Conservation (phyloP, 2,329 filamentous ascomycete genomes). For the Diaporthe vaccinii region DNA sequence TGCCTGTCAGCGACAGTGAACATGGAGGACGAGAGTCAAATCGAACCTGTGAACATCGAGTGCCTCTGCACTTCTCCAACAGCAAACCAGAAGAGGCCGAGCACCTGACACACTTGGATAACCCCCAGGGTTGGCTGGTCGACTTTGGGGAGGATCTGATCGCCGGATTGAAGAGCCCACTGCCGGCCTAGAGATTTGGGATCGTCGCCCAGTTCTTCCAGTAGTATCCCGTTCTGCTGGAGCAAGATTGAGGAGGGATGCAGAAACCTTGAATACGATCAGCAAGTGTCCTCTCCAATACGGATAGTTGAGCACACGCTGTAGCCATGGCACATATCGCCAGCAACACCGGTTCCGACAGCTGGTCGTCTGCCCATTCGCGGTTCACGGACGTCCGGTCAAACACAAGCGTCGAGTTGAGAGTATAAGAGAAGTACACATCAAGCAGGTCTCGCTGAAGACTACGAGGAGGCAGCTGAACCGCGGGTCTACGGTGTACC, state of each 20-base stretch:
- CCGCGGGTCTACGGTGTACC: not conserved
- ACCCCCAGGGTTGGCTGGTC: not conserved
- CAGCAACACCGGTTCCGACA: not conserved
- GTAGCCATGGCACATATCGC: not conserved
- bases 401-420: not conserved
- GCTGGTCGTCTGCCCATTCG: not conserved
- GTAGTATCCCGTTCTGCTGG: not conserved
- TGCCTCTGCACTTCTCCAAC: not conserved
- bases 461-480: not conserved
- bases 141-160: not conserved
- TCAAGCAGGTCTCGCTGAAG: not conserved
- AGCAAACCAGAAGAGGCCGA: not conserved
- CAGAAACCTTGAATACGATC: not conserved
- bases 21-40: not conserved
- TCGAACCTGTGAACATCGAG: constrained; percentile 4
- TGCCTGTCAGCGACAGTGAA: not conserved
- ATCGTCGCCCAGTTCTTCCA: not conserved
- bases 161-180: not conserved
- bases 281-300: not conserved
- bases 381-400: not conserved
- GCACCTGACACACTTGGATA: not conserved
- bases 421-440: not conserved
- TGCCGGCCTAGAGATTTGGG: not conserved
- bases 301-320: not conserved
- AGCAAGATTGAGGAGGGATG: not conserved